Conservation (phyloP, 176 grass and related monocot genomes). For the Alopecurus myosuroides region DNA sequence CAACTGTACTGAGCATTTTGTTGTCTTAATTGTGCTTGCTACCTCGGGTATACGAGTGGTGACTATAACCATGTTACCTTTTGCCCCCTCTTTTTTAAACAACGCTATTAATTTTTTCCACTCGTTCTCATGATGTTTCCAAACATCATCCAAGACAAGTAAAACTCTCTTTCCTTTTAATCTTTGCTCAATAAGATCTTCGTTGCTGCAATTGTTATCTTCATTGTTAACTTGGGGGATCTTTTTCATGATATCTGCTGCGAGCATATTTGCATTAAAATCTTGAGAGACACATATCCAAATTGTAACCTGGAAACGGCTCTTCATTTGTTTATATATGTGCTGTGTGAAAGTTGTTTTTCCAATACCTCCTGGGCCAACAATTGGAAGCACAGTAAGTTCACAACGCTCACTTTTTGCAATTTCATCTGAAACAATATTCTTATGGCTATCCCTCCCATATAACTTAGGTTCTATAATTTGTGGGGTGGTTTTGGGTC, state of each 20-base stretch:
- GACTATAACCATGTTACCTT: background rate
- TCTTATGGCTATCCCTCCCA: conserved; percentile 17
- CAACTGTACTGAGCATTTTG: background rate
- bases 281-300: background rate
- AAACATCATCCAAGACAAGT: background rate
- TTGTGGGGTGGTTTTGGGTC: background rate
- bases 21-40: background rate
- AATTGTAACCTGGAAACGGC: background rate
- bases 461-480: background rate
- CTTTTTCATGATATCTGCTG: background rate
- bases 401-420: background rate
- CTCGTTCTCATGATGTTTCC: background rate
- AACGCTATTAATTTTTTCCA: background rate
- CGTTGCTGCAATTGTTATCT: fast-evolving
- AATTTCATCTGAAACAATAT: background rate
- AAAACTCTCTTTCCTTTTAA: background rate
- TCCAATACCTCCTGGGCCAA: background rate
- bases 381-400: conserved; percentile 22
- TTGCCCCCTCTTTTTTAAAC: background rate
- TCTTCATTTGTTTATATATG: background rate
- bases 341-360: background rate
- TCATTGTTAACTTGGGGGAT: background rate
- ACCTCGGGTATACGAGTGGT: background rate
- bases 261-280: background rate
- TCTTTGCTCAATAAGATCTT: background rate